Evolutionary conservation across 306 rosid genomes (phyloP), one percentile per base, ranked within the genome.

Genomic region (Arachis hypogaea): DNA sequence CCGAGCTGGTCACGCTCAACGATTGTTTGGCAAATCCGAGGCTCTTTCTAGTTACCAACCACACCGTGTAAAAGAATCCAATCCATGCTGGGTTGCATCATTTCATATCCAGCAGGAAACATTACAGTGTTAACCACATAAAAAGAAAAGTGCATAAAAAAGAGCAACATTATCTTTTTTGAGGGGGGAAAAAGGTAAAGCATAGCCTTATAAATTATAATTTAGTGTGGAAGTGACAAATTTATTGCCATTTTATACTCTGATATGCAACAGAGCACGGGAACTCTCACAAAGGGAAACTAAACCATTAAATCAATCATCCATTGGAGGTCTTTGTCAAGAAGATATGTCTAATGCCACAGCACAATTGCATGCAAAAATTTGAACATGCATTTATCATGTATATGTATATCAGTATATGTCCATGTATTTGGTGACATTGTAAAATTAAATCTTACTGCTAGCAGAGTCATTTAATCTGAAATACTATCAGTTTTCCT

Each of bases 1-100:
- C 88, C 4, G 97, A 84, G 63, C 93, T 77, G 58, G 88, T 85
- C 11, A 11, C 55, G 0, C 60, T 78, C 56, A 93, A n/a, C 0
- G 93, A 84, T 47, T 61, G 83, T 71, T 77, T 87, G 6, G 90
- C 98, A 14, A 93, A 63, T 30, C 81, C 85, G 11, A 85, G 47
- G 85, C 90, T 82, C 81, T 83, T 90, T 62, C 66, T 79, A 46
- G 77, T 65, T 71, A 82, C 93, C 78, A 90, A 77, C 93, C 92
- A 90, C 68, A 83, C 9, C 11, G 73, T 18, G 61, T 72, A 89
- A 54, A 88, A 83, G 85, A 90, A 89, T 77, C 89, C 97, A 73
- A 89, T 75, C 96, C 96, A 93, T 52, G 97, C 98, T 93, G 79
- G 30, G 3, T 60, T 70, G 60, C 30, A 64, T 47, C 33, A 47